Conservation (phyloP, 257 asterid species). For the Verbena officinalis region DNA sequence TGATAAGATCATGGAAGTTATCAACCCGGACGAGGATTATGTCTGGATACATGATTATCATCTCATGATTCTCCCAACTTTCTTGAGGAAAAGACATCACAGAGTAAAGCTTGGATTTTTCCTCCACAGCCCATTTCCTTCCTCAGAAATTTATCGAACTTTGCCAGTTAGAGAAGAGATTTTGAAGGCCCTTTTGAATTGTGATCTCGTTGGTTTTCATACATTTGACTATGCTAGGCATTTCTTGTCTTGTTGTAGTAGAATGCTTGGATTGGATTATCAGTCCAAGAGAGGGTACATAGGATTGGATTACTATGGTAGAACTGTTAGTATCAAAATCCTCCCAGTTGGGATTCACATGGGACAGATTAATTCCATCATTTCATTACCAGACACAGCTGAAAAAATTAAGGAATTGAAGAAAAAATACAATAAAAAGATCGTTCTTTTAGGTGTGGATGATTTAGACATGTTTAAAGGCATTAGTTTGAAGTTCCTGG, state of each 20-base stretch:
- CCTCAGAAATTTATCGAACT: constrained; percentile 81
- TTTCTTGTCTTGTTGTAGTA: constrained; percentile 87
- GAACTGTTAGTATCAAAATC: constrained; percentile 80
- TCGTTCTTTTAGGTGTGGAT: constrained; percentile 75
- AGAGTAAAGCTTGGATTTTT: constrained; percentile 80
- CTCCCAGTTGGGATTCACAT: constrained; percentile 81
- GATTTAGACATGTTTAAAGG: constrained; percentile 95
- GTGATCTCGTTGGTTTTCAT: constrained; percentile 92
- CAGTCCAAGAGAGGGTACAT: constrained; percentile 89
- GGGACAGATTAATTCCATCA: constrained; percentile 53
- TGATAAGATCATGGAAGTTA: constrained; percentile 79
- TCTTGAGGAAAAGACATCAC: constrained; percentile 66
- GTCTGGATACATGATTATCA: constrained; percentile 95
- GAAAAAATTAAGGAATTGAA: constrained; percentile 49
- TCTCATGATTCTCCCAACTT: constrained; percentile 80
- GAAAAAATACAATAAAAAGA: constrained; percentile 48
- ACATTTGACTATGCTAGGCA: constrained; percentile 96
- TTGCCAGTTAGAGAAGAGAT: constrained; percentile 92
- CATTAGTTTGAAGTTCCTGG: constrained; percentile 69
- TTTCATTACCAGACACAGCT: constrained; percentile 47
- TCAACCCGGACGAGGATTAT: constrained; percentile 76
- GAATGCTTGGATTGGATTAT: constrained; percentile 91
- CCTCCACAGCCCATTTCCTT: constrained; percentile 78
- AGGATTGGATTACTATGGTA: constrained; percentile 82
- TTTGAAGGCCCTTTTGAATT: constrained; percentile 76